These are phyloP conservation scores for Lolium multiflorum DNA, from an alignment of 176 grass and related monocot species.

Conservation along the genomic window DNA sequence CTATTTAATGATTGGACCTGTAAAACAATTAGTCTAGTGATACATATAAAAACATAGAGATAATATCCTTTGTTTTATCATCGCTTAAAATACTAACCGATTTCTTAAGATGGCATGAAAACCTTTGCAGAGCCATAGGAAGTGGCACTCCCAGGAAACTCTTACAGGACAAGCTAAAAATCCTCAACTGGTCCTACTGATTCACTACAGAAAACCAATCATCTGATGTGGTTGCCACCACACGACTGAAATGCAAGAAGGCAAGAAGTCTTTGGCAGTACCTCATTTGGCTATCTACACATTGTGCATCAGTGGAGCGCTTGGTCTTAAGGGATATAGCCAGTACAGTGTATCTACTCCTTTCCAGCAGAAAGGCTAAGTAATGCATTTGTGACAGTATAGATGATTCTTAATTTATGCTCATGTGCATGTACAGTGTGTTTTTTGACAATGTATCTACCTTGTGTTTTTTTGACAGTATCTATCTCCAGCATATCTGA, in stretches of 20 bases:
- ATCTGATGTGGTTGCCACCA: neutral
- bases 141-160: neutral
- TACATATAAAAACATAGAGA: neutral
- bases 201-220: too few species aligned
- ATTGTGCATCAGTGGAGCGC: constrained; percentile 34
- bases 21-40: neutral
- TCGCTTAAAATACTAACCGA: neutral
- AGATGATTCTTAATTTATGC: too few species aligned
- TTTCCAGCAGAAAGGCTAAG: neutral
- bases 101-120: neutral
- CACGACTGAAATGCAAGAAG: neutral
- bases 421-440: too few species aligned
- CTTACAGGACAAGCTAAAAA: neutral
- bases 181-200: neutral
- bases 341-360: constrained; percentile 41
- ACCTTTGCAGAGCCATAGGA: neutral
- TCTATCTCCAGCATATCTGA: too few species aligned
- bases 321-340: constrained; percentile 41
- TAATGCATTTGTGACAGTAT: too few species aligned
- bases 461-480: too few species aligned
- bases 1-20: neutral
- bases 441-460: too few species aligned
- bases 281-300: constrained; percentile 5
- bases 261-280: neutral
- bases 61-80: neutral